These are phyloP conservation scores for Aspergillus pseudoterreus DNA, from an alignment of 2,329 filamentous ascomycete species.

Conservation along the genomic window DNA sequence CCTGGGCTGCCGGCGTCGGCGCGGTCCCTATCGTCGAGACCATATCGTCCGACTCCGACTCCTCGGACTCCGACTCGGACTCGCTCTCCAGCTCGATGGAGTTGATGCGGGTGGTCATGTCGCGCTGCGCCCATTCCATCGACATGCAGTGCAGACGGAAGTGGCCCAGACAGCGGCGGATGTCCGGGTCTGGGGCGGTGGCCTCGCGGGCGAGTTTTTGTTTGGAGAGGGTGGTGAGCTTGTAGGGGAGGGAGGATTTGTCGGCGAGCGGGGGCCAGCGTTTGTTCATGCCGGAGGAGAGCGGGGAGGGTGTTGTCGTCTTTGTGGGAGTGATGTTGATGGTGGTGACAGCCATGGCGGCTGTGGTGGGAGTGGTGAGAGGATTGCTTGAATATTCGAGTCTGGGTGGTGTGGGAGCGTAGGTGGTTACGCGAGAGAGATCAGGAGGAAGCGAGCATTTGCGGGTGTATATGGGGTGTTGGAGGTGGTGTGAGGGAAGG, in stretches of 20 bases:
- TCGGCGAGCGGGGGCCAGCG: constrained; percentile 35
- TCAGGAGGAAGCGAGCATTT: background rate
- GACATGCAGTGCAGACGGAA: constrained; percentile 32
- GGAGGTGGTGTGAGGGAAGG: background rate
- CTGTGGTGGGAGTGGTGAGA: background rate
- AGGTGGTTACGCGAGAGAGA: no score
- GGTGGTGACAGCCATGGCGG: constrained; percentile 22
- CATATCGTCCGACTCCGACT: constrained; percentile 11
- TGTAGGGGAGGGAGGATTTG: constrained; percentile 32
- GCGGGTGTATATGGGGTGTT: background rate
- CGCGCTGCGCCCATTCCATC: constrained; percentile 32
- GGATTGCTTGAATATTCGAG: background rate
- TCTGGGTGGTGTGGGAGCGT: background rate
- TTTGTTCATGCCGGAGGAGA: constrained; percentile 27
- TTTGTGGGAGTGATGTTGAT: constrained; percentile 14
- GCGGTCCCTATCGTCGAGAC: background rate
- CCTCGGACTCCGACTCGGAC: constrained; percentile 22
- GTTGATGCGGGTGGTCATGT: constrained; percentile 34
- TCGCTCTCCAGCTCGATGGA: constrained; percentile 35
- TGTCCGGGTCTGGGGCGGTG: constrained; percentile 32
- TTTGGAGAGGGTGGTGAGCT: constrained; percentile 33
- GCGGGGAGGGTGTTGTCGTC: constrained; percentile 18
- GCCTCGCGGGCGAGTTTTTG: constrained; percentile 34
- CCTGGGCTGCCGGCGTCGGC: background rate
- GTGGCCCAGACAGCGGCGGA: constrained; percentile 33